Evolutionary conservation across 768 basidiomycete genomes (phyloP), one percentile per base, ranked within the genome.

Genomic region (Hericium erinaceus): DNA sequence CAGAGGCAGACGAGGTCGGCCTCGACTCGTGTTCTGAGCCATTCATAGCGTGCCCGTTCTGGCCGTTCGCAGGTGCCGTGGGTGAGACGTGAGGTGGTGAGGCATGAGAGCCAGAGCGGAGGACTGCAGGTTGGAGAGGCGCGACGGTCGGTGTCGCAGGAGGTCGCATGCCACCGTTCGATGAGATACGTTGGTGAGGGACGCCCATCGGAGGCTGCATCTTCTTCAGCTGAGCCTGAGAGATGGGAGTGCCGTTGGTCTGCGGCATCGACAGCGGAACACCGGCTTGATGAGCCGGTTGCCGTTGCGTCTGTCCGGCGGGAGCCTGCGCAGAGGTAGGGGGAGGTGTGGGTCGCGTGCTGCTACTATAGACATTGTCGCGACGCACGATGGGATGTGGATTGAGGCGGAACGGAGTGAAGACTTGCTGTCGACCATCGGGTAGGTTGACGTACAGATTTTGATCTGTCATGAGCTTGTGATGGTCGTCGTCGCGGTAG

Each of bases 171-270:
- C 74, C 78, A 57, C 77, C 79, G 22, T 79, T 80, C 0, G 83
- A 80, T 2, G 83, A 81, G 39, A 83, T 81, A 46, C 84, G 79
- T 73, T 83, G 77, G 46, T 83, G 84, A 1, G 83, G 79, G 2
- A 79, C 69, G 0, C 72, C 68, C 18, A 71, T 69, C 13, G 84
- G 78, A 0, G 81, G 69, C 4, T 72, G 81, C 72, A 86, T 77
- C 66, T 81, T 79, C 73, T 84, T 84, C 65, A 82, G 68, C 54
- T 81, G 81, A 12, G 82, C 76, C 50, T 78, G 77, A 1, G 85
- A 74, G n/a, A 86, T 75, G 0, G 84, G 78, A 0, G 80, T 75
- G 6, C 77, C 82, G 58, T 74, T 77, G 11, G 71, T 64, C 41
- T 57, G 63, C 15, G 57, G 28, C 49, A 51, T 51, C 18, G 49